Base-by-base conservation (phyloP, 177 flowering plant genomes). In the Telopea speciosissima region DNA sequence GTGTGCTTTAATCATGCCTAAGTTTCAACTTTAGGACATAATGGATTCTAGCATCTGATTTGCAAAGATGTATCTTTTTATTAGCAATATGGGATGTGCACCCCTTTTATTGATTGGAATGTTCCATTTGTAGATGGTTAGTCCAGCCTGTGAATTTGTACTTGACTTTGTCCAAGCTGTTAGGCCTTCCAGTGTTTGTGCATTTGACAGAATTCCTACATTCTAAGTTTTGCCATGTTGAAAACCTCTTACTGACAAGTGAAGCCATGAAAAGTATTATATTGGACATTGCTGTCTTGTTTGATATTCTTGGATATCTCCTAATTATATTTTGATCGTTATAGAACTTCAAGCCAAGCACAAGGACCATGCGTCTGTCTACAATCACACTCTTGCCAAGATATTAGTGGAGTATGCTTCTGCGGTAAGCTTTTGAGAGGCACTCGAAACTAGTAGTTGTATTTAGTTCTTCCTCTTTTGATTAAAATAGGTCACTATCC, bases 321-420 rank as follows among this genome's bases (percentile, higher is more conserved):
- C 21, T 49, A 24, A 58, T 60, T 24, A 25, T 16, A 10, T n/a
- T 19, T 58, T 60, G 23, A 56, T 65, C 24, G 33, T 19, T 83
- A 67, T 85, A 91, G 98, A 83, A 79, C 76, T 84, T 24, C 79
- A 75, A 58, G 69, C 77, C 44, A 80, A 77, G 74, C 80, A 79
- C 31, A 64, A 72, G 60, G 77, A 75, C 65, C 64, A 80, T 71
- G 60, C 14, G 1, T 72, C 87, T 0, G 45, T 60, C 8, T 96
- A 86, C 75, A 93, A 93, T 80, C 97, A 86, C 74, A 90, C 99
- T 5, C 90, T 96, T 81, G 97, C 95, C 25, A 85, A 56, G 40
- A 90, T 83, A 75, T 76, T 93, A 72, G 98, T 93, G 74, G 88
- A 89, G 70, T 96, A 90, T 83, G 90, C 97, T 73, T 88, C 99